Evolutionary conservation across 2,329 filamentous ascomycete genomes (phyloP).

Genomic region (Phyllosticta capitalensis): DNA sequence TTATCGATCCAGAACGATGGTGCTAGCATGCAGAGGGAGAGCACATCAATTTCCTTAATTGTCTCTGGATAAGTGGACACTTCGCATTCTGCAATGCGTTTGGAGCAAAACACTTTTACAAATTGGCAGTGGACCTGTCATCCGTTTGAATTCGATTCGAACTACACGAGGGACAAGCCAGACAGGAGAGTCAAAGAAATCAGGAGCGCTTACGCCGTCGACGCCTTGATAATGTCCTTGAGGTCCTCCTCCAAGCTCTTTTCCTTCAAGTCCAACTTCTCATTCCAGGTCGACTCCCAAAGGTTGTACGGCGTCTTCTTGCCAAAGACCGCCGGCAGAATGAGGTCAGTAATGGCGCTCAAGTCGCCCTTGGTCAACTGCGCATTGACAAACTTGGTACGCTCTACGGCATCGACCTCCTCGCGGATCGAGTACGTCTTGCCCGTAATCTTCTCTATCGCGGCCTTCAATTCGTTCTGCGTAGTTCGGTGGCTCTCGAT

Average conservation of each 20-base stretch:
- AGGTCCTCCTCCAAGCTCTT: constrained; percentile 32
- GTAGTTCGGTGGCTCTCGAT: constrained; percentile 49
- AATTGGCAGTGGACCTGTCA: neutral
- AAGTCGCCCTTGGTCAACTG: constrained; percentile 30
- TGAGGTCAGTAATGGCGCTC: constrained; percentile 16
- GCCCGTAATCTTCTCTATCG: constrained; percentile 44
- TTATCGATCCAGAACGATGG: no score
- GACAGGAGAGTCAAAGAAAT: neutral
- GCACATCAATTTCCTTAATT: no score
- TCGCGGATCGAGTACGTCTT: constrained; percentile 41
- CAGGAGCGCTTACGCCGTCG: constrained; percentile 6
- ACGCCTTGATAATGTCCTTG: constrained; percentile 20
- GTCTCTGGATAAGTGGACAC: no score
- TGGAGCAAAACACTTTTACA: no score
- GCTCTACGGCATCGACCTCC: constrained; percentile 23
- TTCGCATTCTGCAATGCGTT: no score
- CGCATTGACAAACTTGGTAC: constrained; percentile 20
- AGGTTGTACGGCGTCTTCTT: constrained; percentile 15
- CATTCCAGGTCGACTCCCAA: constrained; percentile 30
- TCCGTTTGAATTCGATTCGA: neutral
- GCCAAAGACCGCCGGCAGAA: constrained; percentile 16
- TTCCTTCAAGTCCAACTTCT: constrained; percentile 32
- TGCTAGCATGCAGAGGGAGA: no score
- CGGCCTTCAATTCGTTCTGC: constrained; percentile 47
- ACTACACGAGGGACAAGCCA: neutral